phyloP scores from a whole-genome alignment of 208 protist species.

The Acanthamoeba rhysodes region DNA sequence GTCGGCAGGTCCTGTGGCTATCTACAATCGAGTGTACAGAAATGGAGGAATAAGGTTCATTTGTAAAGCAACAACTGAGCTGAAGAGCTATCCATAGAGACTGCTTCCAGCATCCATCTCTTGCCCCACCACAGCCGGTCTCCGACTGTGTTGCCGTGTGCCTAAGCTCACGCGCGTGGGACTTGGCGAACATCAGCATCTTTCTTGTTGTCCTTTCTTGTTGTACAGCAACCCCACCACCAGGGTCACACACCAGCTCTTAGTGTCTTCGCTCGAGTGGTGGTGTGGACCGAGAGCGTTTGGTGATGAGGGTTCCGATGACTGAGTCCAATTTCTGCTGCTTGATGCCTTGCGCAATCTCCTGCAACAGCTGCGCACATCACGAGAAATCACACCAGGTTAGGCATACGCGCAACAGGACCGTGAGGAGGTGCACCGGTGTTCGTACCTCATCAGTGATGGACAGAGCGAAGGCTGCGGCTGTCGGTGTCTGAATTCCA shows the following conservation, averaged over 20 bases:
- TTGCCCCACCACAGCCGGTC: too few species aligned
- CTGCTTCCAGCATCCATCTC: too few species aligned
- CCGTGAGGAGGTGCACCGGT: not conserved
- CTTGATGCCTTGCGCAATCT: slow-evolving; percentile 51
- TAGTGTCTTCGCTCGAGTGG: not conserved
- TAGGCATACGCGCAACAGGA: not conserved
- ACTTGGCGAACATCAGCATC: too few species aligned
- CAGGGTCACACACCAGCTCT: not conserved
- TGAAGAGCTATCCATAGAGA: too few species aligned
- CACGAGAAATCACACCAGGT: not conserved
- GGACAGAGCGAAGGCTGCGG: slow-evolving; percentile 17
- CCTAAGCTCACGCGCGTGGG: too few species aligned
- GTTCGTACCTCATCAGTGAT: slow-evolving; percentile 19
- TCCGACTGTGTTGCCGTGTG: too few species aligned
- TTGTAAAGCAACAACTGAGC: too few species aligned
- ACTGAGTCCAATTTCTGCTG: slow-evolving; percentile 6
- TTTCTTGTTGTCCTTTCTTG: too few species aligned
- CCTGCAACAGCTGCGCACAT: not conserved
- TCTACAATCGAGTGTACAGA: too few species aligned
- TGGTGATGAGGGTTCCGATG: not conserved
- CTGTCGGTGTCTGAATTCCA: slow-evolving; percentile 26
- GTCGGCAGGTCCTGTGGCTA: too few species aligned
- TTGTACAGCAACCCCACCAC: too few species aligned
- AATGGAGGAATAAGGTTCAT: too few species aligned
- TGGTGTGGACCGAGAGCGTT: not conserved